Conservation (phyloP, 129 eudicot genomes). For the Centrapalus pauciflorus region DNA sequence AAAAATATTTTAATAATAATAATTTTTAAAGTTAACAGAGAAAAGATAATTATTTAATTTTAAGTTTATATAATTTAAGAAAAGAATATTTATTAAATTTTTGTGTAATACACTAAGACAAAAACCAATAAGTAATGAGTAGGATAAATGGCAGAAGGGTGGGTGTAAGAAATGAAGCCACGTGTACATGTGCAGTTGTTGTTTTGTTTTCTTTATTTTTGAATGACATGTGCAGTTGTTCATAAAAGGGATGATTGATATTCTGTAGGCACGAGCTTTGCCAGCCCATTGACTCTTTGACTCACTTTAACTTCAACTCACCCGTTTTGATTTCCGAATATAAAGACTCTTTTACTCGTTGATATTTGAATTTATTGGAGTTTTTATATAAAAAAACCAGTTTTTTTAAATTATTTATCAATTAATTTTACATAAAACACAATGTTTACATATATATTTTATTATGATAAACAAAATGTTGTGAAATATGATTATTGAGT, state of each 20-base stretch:
- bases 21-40: no score
- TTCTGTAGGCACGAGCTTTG: conserved; percentile 28
- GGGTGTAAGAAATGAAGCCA: conserved; percentile 2
- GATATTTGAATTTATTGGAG: no score
- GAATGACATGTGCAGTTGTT: conserved; percentile 11
- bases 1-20: no score
- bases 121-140: not conserved
- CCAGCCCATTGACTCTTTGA: conserved; percentile 14
- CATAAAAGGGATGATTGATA: conserved; percentile 2
- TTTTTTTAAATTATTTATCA: no score
- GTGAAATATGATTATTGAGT: no score
- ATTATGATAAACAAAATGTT: no score
- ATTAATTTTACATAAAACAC: no score
- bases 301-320: not conserved
- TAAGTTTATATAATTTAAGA: conserved; percentile 2
- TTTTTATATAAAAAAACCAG: no score
- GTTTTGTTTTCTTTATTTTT: no score
- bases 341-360: not conserved
- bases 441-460: no score
- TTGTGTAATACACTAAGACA: no score
- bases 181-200: conserved; percentile 13
- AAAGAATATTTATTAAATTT: not conserved
- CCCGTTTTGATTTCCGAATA: no score
- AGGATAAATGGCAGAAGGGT: not conserved
- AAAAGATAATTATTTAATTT: conserved; percentile 1